Evolutionary conservation across 2,329 filamentous ascomycete genomes (phyloP), one percentile per base, ranked within the genome.

Genomic region (Beauveria sp.): DNA sequence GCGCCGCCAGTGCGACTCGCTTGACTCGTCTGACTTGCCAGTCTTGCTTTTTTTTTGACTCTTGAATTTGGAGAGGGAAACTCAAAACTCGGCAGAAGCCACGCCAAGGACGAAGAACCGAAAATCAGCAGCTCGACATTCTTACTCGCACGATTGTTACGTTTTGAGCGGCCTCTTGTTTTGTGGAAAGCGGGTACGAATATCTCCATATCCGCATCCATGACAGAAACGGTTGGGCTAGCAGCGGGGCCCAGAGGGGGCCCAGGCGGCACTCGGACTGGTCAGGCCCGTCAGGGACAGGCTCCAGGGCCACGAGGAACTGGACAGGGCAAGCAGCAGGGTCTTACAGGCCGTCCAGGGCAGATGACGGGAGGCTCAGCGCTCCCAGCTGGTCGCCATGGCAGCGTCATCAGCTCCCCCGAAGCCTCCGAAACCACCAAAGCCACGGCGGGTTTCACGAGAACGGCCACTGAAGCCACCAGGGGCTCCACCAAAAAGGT

Each of bases 181-280:
- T 45, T 22, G 42, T 22, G 54, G 54, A 57, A 57, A 47, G 26
- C 26, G 54, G n/a, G 12, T 50, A 30, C 34, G 2, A 16, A 38
- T 38, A 38, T 38, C 34, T 38, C 34, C 34, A 16, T 16, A 38
- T 38, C 34, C 34, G 34, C 34, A 38, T 14, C 43, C 59, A 61
- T 61, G 59, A 61, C 52, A 46, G 59, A 56, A 61, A 51, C 59
- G 38, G 59, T 51, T 30, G 45, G 50, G 28, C 49, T 47, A 18
- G 38, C 30, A 56, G 43, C 45, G 40, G 59, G 59, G 45, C 30
- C 52, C 3, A 24, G 42, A 45, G 38, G 50, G 24, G 51, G 40
- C 50, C 58, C 54, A 8, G 26, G 50, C 42, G 49, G 42, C 28
- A 28, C 49, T 24, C 34, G 18, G 4, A 40, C 7, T 46, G 40